phyloP scores from a whole-genome alignment of 257 asterid species.

The Penstemon eatonii region DNA sequence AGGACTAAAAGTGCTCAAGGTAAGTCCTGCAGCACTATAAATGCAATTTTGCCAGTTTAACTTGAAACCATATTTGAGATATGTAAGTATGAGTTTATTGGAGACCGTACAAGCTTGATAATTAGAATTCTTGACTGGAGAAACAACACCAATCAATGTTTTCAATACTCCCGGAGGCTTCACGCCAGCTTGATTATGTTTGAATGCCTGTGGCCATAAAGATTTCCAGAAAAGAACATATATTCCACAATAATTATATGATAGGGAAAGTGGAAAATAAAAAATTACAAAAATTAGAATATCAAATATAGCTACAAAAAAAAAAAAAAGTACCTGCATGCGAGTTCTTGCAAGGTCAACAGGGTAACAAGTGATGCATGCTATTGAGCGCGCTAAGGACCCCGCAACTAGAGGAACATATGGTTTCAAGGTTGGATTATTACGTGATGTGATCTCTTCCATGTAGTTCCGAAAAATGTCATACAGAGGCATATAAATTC shows the following conservation, averaged over 20 bases:
- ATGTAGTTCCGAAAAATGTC: conserved; percentile 71
- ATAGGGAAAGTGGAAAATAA: background rate
- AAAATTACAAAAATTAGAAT: background rate
- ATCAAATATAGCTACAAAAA: background rate
- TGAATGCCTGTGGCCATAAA: conserved; percentile 57
- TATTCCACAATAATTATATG: background rate
- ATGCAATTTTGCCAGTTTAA: too few species aligned
- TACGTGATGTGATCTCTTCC: conserved; percentile 56
- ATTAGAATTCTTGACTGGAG: conserved; percentile 50
- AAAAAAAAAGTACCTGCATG: conserved; percentile 65
- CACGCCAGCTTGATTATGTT: conserved; percentile 51
- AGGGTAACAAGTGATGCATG: conserved; percentile 88
- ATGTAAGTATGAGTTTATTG: background rate
- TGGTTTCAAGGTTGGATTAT: conserved; percentile 56
- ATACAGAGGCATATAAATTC: conserved; percentile 86
- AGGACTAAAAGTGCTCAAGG: too few species aligned
- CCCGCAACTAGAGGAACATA: conserved; percentile 84
- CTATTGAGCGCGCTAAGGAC: conserved; percentile 81
- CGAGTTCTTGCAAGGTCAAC: conserved; percentile 92
- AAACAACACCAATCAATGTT: conserved; percentile 62
- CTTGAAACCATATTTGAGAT: background rate
- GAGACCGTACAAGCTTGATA: conserved; percentile 53
- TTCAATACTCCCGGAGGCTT: conserved; percentile 80
- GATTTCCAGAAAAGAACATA: background rate
- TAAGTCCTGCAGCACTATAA: too few species aligned